phyloP scores from a whole-genome alignment of 352 stramenopile genomes.

The Aphanomyces stellatus region DNA sequence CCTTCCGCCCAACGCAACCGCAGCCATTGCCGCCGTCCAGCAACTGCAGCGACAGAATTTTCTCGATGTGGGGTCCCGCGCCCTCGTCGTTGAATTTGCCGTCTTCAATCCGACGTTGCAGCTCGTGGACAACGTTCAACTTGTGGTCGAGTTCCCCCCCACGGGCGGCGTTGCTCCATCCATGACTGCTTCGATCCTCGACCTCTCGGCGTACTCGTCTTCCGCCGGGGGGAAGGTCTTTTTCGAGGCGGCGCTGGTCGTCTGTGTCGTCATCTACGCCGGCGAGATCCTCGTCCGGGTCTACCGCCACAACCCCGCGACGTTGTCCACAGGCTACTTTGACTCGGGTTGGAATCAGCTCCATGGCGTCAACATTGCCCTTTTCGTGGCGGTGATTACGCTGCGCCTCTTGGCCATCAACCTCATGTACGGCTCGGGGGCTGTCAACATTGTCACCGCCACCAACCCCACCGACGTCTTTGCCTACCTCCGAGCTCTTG shows the following conservation, averaged over 20 bases:
- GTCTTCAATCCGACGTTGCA: constrained; percentile 57
- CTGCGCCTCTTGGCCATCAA: constrained; percentile 49
- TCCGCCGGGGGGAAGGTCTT: constrained; percentile 27
- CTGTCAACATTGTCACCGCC: constrained; percentile 26
- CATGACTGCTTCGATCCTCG: constrained; percentile 36
- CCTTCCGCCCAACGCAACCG: constrained; percentile 31
- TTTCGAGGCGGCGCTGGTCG: constrained; percentile 43
- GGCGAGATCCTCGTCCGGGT: constrained; percentile 27
- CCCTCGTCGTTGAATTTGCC: constrained; percentile 52
- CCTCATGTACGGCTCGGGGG: constrained; percentile 45
- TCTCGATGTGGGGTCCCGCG: constrained; percentile 50
- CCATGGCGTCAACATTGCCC: constrained; percentile 27
- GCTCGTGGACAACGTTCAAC: constrained; percentile 52
- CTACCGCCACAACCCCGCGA: constrained; percentile 29
- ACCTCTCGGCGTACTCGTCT: constrained; percentile 47
- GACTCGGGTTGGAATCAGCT: constrained; percentile 18
- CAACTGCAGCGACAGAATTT: constrained; percentile 36
- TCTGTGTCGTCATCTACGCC: constrained; percentile 27
- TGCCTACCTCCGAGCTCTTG: constrained; percentile 34
- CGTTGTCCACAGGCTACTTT: no score
- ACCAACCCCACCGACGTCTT: constrained; percentile 23
- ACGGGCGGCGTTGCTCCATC: constrained; percentile 42
- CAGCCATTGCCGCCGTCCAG: constrained; percentile 24
- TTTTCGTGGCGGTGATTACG: constrained; percentile 41
- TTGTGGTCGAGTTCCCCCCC: constrained; percentile 53